Conservation (phyloP, 1,284 basidiomycete species). For the Exsudoporus floridanus region DNA sequence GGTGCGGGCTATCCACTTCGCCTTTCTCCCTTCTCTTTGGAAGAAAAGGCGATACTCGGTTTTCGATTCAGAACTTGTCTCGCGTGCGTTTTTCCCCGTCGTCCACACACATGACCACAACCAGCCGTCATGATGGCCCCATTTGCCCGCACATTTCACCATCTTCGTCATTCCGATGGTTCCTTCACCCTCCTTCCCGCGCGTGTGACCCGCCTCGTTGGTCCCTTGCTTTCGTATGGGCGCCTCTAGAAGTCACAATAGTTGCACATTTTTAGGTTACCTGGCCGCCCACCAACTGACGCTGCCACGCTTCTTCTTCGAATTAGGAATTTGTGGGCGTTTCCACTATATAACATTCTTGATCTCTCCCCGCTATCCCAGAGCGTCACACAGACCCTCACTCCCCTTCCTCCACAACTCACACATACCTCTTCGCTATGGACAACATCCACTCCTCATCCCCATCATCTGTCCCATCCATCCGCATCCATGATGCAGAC, state of each 20-base stretch:
- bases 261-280: slow-evolving; percentile 1
- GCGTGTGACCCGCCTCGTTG: slow-evolving; percentile 5
- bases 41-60: slow-evolving; percentile 8
- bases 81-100: neutral
- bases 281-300: slow-evolving; percentile 8
- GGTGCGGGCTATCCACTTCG: neutral
- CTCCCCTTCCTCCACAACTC: neutral
- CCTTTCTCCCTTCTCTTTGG: neutral
- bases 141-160: neutral
- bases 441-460: slow-evolving; percentile 2
- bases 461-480: slow-evolving; percentile 15
- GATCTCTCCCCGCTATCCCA: neutral
- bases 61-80: slow-evolving; percentile 12
- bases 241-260: slow-evolving; percentile 9
- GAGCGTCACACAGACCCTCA: slow-evolving; percentile 10
- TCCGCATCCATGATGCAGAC: slow-evolving; percentile 16
- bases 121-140: neutral
- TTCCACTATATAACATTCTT: slow-evolving; percentile 24
- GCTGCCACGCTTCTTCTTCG: slow-evolving; percentile 11
- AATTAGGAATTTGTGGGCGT: slow-evolving; percentile 10
- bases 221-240: slow-evolving; percentile 10
- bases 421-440: slow-evolving; percentile 11
- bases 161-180: neutral
- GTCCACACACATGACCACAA: neutral
- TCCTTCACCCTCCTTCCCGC: neutral